Evolutionary conservation across 2,329 filamentous ascomycete genomes (phyloP).

Genomic region (Cytospora piceae): DNA sequence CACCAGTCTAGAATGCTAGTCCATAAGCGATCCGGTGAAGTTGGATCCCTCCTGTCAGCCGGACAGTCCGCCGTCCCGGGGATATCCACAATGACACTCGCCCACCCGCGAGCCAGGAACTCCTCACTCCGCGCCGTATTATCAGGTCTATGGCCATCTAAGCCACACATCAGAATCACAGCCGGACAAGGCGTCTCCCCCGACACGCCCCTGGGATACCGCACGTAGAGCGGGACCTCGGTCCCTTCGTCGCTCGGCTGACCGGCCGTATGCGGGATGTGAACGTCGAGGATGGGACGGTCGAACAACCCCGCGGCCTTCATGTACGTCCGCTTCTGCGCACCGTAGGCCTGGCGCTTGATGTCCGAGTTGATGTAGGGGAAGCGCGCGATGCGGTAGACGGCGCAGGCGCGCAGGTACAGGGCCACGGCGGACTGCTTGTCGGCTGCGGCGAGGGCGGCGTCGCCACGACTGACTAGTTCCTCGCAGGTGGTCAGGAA

Average conservation of each 20-base stretch:
- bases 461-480: conserved; percentile 58
- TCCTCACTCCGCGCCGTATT: conserved; percentile 64
- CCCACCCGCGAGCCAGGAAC: conserved; percentile 67
- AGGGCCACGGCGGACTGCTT: conserved; percentile 59
- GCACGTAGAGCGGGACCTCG: conserved; percentile 66
- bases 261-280: conserved; percentile 61
- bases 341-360: conserved; percentile 67
- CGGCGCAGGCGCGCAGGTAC: conserved; percentile 66
- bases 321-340: conserved; percentile 66
- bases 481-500: conserved; percentile 65
- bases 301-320: conserved; percentile 59
- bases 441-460: conserved; percentile 52
- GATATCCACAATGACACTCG: conserved; percentile 64
- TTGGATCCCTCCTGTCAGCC: conserved; percentile 63
- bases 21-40: conserved; percentile 64
- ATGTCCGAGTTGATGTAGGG: conserved; percentile 56
- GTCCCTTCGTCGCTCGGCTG: conserved; percentile 53
- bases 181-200: conserved; percentile 43
- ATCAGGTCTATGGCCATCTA: conserved; percentile 61
- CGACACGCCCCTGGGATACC: conserved; percentile 52
- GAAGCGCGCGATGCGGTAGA: conserved; percentile 76
- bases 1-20: conserved; percentile 62
- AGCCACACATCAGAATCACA: conserved; percentile 58
- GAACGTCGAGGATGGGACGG: conserved; percentile 63
- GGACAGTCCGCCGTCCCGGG: conserved; percentile 71